Evolutionary conservation across 257 asterid species (phyloP).

Genomic region (Mentha longifolia): DNA sequence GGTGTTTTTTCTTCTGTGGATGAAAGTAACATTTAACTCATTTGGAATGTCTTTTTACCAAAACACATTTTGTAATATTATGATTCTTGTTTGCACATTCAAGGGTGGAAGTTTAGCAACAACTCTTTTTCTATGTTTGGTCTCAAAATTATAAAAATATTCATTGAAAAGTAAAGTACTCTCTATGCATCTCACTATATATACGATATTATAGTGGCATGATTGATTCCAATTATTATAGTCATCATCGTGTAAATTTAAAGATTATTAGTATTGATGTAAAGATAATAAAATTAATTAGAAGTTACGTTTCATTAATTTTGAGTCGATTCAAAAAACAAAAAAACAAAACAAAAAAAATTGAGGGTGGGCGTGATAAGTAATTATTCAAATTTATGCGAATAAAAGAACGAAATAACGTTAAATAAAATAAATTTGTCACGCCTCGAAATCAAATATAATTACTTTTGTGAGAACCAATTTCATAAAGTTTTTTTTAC

Average conservation of each 20-base stretch:
- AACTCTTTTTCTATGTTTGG: neutral
- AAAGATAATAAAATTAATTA: too few relatives aligned
- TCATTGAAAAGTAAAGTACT: neutral
- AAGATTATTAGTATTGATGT: neutral
- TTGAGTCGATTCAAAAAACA: too few relatives aligned
- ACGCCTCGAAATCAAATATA: neutral
- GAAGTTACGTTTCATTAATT: too few relatives aligned
- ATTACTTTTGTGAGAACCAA: neutral
- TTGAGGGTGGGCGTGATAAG: neutral
- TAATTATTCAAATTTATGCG: neutral
- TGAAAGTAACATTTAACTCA: conserved; percentile 18
- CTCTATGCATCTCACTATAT: neutral
- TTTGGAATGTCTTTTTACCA: neutral
- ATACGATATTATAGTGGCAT: neutral
- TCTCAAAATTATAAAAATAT: neutral
- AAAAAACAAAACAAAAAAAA: too few relatives aligned
- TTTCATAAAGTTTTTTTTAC: neutral
- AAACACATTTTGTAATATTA: neutral
- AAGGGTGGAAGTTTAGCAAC: neutral
- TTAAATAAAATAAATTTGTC: neutral
- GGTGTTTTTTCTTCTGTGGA: neutral
- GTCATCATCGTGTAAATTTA: too few relatives aligned
- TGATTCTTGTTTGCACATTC: neutral
- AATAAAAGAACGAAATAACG: neutral
- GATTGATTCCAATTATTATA: neutral